phyloP scores from a whole-genome alignment of 164 flowering plant genomes.

The Dillenia suffruticosa region DNA sequence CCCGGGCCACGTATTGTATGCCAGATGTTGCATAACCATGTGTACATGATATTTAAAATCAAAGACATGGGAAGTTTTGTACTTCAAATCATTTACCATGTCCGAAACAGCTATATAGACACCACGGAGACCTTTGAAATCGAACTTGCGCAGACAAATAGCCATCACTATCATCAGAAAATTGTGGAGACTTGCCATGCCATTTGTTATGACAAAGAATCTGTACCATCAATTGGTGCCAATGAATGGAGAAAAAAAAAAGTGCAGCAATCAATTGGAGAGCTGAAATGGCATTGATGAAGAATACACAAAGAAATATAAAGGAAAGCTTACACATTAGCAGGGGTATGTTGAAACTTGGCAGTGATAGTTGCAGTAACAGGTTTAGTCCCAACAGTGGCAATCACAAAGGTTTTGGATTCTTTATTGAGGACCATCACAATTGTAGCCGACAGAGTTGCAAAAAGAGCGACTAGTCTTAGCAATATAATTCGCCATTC shows the following conservation, averaged over 20 bases:
- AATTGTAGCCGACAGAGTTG: slow-evolving; percentile 56
- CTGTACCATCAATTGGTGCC: slow-evolving; percentile 28
- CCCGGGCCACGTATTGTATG: too few relatives aligned
- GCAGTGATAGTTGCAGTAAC: slow-evolving; percentile 48
- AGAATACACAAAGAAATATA: not conserved
- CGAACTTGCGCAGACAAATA: slow-evolving; percentile 29
- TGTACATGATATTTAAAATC: too few relatives aligned
- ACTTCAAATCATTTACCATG: slow-evolving; percentile 40
- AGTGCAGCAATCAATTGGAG: not conserved
- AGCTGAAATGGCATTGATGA: too few relatives aligned
- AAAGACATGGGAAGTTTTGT: not conserved
- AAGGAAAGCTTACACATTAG: slow-evolving; percentile 51
- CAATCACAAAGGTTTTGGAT: slow-evolving; percentile 46
- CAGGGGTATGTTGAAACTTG: slow-evolving; percentile 75
- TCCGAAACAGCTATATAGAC: slow-evolving; percentile 41
- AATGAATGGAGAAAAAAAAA: not conserved
- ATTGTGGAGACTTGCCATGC: slow-evolving; percentile 51
- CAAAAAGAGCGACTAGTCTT: slow-evolving; percentile 53
- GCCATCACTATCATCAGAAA: slow-evolving; percentile 38
- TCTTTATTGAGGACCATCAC: slow-evolving; percentile 76
- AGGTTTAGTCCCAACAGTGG: slow-evolving; percentile 50
- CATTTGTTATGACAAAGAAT: slow-evolving; percentile 76
- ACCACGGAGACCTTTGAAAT: slow-evolving; percentile 37
- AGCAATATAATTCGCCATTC: slow-evolving; percentile 23
- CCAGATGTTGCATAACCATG: too few relatives aligned